Base-by-base conservation (phyloP, 257 asterid species). In the Eustoma russellianum region DNA sequence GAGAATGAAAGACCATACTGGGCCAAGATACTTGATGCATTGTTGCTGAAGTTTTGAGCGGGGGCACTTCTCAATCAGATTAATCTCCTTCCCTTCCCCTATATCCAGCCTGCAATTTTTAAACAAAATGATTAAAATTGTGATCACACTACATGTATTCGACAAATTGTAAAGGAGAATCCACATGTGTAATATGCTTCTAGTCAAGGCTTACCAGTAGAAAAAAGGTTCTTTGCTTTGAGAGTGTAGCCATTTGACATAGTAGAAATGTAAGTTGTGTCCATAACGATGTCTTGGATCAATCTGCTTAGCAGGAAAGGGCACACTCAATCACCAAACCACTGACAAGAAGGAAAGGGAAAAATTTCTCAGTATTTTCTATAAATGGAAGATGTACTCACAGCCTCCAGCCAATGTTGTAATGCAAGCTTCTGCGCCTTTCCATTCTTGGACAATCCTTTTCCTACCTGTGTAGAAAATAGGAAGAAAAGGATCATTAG, bases 391-490 rank as follows among this genome's bases (percentile, higher is more conserved):
- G 7, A 56, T 17, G 8, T 24, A 77, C 96, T 77, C 66, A 90
- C 98, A 53, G 96, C 98, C 74, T 91, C 96, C 0, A 91, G 95
- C 98, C 98, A 91, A 65, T 91, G 98, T 48, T 87, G 98, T 46
- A 87, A 69, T 13, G 98, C 98, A 45, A 91, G 83, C 66, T 91
- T 90, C 55, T 75, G 98, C 14, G 98, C 98, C 68, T 84, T 91
- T 48, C 76, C 62, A 54, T 87, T 84, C 78, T 87, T 77, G 0
- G 95, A 91, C 52, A 91, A 75, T 19, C 98, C 96, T 76, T 87
- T 91, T 40, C 98, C 98, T 0, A 90, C 94, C 93, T 83, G 74
- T 24, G 30, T 24, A 4, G 57, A 64, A 72, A 30, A 48, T 3
- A 17, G 40, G 28, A 53, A 19, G 18, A 41, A 49, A 62, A 66